These are phyloP conservation scores for Ustulina deusta DNA, from an alignment of 2,329 filamentous ascomycete species.

Conservation along the genomic window DNA sequence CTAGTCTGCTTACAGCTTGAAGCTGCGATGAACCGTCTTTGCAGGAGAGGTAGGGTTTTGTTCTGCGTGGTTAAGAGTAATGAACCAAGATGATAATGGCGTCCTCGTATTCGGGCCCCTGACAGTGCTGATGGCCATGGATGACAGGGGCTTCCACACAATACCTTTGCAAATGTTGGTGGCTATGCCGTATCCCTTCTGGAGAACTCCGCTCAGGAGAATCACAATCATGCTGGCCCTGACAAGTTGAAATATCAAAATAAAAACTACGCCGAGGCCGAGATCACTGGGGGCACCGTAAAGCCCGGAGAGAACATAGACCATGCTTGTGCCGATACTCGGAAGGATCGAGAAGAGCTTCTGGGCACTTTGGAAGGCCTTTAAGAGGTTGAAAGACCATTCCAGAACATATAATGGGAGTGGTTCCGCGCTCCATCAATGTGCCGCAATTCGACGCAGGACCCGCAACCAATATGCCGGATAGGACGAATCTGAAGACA, in stretches of 20 bases:
- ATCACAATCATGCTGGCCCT: conserved; percentile 98
- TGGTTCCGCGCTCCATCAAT: conserved; percentile 95
- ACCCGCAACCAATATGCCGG: conserved; percentile 99
- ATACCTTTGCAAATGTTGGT: conserved; percentile 99
- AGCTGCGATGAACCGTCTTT: conserved; percentile 98
- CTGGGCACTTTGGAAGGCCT: conserved; percentile 99
- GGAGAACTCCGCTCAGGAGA: conserved; percentile 97
- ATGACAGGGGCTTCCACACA: conserved; percentile 99
- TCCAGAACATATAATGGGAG: conserved; percentile 98
- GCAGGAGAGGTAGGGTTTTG: conserved; percentile 98
- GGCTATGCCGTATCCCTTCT: conserved; percentile 99
- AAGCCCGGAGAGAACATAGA: conserved; percentile 97
- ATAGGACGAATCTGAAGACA: conserved; percentile 97
- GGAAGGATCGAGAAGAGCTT: conserved; percentile 99
- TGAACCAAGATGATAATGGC: conserved; percentile 98
- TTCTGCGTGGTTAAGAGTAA: conserved; percentile 97
- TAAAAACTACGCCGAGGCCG: conserved; percentile 96
- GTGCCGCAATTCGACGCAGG: conserved; percentile 99
- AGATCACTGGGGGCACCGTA: conserved; percentile 97
- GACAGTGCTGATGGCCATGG: conserved; percentile 98
- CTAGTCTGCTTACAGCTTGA: conserved; percentile 89
- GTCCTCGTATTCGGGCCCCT: conserved; percentile 98
- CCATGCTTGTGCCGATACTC: conserved; percentile 95
- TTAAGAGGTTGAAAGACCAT: conserved; percentile 99
- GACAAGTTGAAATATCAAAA: conserved; percentile 97